phyloP scores from a whole-genome alignment of 1,139 yeast genomes.

The Nakaseomyces glabratus region DNA sequence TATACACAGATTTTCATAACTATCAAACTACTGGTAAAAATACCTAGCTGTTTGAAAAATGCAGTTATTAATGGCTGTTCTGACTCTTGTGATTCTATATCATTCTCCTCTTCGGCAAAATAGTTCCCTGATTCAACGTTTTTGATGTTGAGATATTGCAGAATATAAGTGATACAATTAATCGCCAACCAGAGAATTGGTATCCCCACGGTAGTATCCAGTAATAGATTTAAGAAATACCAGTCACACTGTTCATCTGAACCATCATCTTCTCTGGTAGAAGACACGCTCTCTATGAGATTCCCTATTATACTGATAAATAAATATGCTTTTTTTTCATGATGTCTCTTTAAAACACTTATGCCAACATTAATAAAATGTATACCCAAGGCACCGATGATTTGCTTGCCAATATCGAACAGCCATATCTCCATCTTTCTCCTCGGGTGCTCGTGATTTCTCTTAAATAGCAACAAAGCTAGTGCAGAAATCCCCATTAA shows the following conservation, averaged over 20 bases:
- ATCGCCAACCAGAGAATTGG: constrained; percentile 61
- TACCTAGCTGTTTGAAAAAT: constrained; percentile 61
- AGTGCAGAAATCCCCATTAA: constrained; percentile 68
- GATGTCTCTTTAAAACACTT: constrained; percentile 47
- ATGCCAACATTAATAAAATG: constrained; percentile 72
- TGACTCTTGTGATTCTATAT: constrained; percentile 7
- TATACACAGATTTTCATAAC: constrained; percentile 49
- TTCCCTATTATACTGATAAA: not conserved
- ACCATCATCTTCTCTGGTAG: constrained; percentile 27
- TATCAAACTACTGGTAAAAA: constrained; percentile 53
- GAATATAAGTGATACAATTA: constrained; percentile 39
- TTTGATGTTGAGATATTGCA: constrained; percentile 40
- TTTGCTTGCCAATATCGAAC: constrained; percentile 83
- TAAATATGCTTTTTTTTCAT: constrained; percentile 6
- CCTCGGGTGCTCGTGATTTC: constrained; percentile 73
- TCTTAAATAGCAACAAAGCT: constrained; percentile 61
- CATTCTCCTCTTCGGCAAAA: constrained; percentile 12
- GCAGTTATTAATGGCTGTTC: constrained; percentile 49
- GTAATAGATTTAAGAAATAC: constrained; percentile 79
- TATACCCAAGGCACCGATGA: constrained; percentile 75
- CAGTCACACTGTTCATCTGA: constrained; percentile 69
- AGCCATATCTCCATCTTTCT: constrained; percentile 85
- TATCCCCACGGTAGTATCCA: constrained; percentile 94
- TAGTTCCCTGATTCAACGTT: constrained; percentile 80
- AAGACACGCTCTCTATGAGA: constrained; percentile 12